Percentiles rank a stretch among this genome's conserved stretches.
These are phyloP conservation scores for Botrytis cinerea DNA, from an alignment of 2,329 filamentous ascomycete genomes.

Conservation along the genomic window DNA sequence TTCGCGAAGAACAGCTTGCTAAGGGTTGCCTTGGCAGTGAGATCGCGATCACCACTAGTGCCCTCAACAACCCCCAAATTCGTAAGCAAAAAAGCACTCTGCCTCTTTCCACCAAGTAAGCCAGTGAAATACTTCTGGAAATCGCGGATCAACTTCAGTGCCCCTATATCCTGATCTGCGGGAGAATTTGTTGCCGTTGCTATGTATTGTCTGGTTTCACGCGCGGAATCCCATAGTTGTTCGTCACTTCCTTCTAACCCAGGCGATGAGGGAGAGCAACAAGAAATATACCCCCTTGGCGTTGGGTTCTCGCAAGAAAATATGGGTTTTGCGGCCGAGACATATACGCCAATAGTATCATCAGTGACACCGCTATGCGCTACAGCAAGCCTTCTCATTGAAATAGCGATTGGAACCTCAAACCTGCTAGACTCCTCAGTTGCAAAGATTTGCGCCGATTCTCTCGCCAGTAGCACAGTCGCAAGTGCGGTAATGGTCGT, in stretches of 20 bases:
- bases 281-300: constrained; percentile 29
- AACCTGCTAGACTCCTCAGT: constrained; percentile 27
- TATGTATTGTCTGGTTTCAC: constrained; percentile 38
- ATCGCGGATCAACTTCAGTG: constrained; percentile 49
- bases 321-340: constrained; percentile 20
- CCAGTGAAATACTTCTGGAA: constrained; percentile 46
- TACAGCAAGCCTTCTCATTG: constrained; percentile 21
- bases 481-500: constrained; percentile 31
- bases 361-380: not conserved
- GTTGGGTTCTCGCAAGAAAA: constrained; percentile 29
- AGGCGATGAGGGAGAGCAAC: constrained; percentile 8
- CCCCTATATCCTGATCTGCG: constrained; percentile 47
- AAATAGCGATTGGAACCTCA: constrained; percentile 25
- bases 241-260: constrained; percentile 3
- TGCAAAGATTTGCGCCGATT: constrained; percentile 28
- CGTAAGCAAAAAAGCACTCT: constrained; percentile 53
- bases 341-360: constrained; percentile 9
- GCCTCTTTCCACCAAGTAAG: constrained; percentile 48
- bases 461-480: constrained; percentile 28
- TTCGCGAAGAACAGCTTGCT: constrained; percentile 29
- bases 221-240: constrained; percentile 29
- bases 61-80: constrained; percentile 52
- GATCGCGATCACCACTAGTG: constrained; percentile 18
- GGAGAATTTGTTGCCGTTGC: constrained; percentile 45
- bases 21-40: constrained; percentile 8